These are phyloP conservation scores for Diaporthe sp. DNA, from an alignment of 2,329 filamentous ascomycete species.

Conservation along the genomic window DNA sequence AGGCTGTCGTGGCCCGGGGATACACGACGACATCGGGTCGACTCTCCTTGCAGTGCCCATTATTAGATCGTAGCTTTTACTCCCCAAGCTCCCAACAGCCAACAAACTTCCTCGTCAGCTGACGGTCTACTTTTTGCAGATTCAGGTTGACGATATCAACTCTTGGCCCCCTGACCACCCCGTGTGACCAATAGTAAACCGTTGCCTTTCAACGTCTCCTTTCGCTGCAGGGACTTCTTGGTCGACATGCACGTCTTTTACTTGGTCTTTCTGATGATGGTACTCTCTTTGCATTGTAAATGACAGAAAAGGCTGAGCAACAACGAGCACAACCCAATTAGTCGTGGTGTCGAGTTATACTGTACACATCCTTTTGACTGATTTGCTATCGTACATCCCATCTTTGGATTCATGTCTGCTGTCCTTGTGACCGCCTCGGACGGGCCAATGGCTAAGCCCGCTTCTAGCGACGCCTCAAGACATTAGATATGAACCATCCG, in stretches of 20 bases:
- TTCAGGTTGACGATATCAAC: not conserved
- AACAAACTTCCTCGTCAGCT: conserved; percentile 15
- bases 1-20: not conserved
- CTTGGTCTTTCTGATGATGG: not conserved
- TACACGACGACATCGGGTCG: not conserved
- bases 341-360: not conserved
- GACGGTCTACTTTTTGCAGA: conserved; percentile 21
- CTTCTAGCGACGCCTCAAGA: not conserved
- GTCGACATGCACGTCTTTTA: not conserved
- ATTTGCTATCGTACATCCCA: not conserved
- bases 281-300: not conserved
- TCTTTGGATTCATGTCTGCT: not conserved
- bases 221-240: conserved; percentile 3
- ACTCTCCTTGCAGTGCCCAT: not conserved
- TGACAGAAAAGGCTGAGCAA: not conserved
- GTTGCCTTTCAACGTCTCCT: not conserved
- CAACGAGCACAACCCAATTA: too few species aligned
- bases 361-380: not conserved
- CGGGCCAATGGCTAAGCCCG: not conserved
- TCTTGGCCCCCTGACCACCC: not conserved
- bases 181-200: not conserved
- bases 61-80: too few species aligned
- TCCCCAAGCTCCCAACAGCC: not conserved
- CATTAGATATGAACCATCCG: not conserved
- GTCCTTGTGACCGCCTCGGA: conserved; percentile 19